These are phyloP conservation scores for Colletotrichum magnum DNA, from an alignment of 2,329 filamentous ascomycete species.

Conservation along the genomic window DNA sequence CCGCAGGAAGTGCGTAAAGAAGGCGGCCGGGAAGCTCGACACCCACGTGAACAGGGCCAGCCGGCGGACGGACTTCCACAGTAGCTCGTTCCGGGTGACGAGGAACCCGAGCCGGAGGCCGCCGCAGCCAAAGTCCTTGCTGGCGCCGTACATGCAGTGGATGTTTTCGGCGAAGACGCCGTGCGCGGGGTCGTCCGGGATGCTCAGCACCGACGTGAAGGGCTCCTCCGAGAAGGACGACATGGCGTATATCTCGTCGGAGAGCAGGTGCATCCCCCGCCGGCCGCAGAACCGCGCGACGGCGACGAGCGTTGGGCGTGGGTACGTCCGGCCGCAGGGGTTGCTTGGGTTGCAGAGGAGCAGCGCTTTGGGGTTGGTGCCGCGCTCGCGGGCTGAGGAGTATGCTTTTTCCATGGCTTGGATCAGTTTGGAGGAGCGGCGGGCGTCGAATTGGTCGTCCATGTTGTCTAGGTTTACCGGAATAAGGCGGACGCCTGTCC, in stretches of 20 bases:
- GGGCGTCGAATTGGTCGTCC: constrained; percentile 10
- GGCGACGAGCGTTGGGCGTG: neutral
- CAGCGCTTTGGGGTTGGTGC: neutral
- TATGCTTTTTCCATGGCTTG: neutral
- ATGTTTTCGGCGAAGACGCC: constrained; percentile 13
- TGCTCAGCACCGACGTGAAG: constrained; percentile 28
- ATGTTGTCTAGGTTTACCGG: neutral
- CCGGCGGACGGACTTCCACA: constrained; percentile 9
- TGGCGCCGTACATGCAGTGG: constrained; percentile 24
- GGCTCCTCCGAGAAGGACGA: constrained; percentile 2
- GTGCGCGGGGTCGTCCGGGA: constrained; percentile 3
- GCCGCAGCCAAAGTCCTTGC: constrained; percentile 29
- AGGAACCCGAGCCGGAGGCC: constrained; percentile 23
- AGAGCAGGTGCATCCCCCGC: constrained; percentile 21
- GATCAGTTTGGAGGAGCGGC: neutral
- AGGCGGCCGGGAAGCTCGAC: constrained; percentile 6
- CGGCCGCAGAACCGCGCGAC: constrained; percentile 16
- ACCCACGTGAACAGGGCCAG: constrained; percentile 9
- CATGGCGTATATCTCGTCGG: constrained; percentile 24
- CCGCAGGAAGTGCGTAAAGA: constrained; percentile 7
- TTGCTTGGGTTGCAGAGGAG: constrained; percentile 31
- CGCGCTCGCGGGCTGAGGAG: neutral
- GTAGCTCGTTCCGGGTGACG: constrained; percentile 13
- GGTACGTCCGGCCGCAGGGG: constrained; percentile 16
- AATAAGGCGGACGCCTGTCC: constrained; percentile 5